phyloP scores from a whole-genome alignment of 2,329 filamentous ascomycete species.

The Lasiodiplodia gonubiensis region DNA sequence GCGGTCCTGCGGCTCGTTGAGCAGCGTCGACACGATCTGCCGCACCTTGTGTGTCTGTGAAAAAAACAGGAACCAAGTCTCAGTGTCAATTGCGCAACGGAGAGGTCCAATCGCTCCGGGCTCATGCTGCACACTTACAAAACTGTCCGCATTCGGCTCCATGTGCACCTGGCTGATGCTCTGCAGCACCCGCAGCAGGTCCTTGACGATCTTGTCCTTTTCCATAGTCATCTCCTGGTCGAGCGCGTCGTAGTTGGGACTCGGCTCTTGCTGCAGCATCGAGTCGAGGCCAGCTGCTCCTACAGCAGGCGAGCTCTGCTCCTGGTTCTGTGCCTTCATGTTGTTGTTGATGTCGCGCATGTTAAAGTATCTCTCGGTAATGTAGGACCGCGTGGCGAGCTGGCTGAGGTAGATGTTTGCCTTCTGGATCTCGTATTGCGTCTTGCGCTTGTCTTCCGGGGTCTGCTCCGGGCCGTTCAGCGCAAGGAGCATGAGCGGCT shows the following conservation, averaged over 20 bases:
- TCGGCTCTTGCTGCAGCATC: conserved; percentile 37
- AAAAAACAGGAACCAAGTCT: conserved; percentile 27
- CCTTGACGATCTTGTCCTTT: conserved; percentile 79
- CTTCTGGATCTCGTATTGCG: conserved; percentile 90
- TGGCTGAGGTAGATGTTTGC: conserved; percentile 87
- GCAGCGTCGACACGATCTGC: conserved; percentile 79
- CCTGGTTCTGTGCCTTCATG: conserved; percentile 52
- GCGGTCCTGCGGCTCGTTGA: conserved; percentile 64
- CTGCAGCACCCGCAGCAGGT: conserved; percentile 74
- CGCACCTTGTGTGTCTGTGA: conserved; percentile 78
- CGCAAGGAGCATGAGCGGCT: conserved; percentile 36
- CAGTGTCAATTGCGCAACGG: conserved; percentile 13
- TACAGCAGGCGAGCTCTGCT: conserved; percentile 43
- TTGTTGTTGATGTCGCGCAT: conserved; percentile 68
- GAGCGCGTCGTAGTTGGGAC: conserved; percentile 52
- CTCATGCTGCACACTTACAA: conserved; percentile 55
- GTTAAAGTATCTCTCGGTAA: conserved; percentile 85
- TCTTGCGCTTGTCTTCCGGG: conserved; percentile 48
- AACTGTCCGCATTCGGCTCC: conserved; percentile 71
- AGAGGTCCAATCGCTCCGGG: conserved; percentile 8
- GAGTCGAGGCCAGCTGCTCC: conserved; percentile 46
- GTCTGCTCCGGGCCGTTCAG: conserved; percentile 27
- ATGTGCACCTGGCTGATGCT: conserved; percentile 85
- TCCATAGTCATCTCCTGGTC: conserved; percentile 73
- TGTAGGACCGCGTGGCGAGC: conserved; percentile 79